These are phyloP conservation scores for Speleostelium caveatum DNA, from an alignment of 78 protist genomes.

Conservation along the genomic window DNA sequence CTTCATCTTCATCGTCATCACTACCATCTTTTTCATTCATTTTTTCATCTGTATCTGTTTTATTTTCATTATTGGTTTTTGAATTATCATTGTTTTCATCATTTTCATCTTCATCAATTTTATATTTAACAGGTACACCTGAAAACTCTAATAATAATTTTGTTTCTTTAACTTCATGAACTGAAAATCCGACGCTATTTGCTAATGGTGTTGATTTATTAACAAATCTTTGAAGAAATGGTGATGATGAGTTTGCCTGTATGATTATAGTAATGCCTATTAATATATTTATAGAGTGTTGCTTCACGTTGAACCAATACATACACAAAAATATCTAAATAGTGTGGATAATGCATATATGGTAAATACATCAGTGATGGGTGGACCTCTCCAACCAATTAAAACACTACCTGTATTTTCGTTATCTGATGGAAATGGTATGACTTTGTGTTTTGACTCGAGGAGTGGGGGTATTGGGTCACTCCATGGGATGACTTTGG, in stretches of 20 bases:
- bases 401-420: conserved; percentile 40
- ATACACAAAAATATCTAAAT: conserved; percentile 40
- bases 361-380: conserved; percentile 11
- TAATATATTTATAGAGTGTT: background rate
- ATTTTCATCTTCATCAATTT: background rate
- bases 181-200: background rate
- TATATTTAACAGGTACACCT: conserved; percentile 33
- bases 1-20: conserved; percentile 21
- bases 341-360: conserved; percentile 14
- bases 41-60: background rate
- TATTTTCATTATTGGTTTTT: background rate
- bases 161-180: conserved; percentile 65
- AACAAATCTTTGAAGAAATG: conserved; percentile 45
- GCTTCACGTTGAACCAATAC: background rate
- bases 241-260: conserved; percentile 34
- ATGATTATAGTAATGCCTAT: background rate
- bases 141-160: conserved; percentile 51
- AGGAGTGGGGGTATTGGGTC: conserved; percentile 17
- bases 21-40: conserved; percentile 13
- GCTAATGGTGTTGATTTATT: conserved; percentile 24
- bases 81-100: background rate
- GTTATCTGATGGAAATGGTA: conserved; percentile 33
- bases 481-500: conserved; percentile 15
- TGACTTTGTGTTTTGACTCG: background rate
- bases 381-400: conserved; percentile 77